These are phyloP conservation scores for Fomitiporia mediterranea DNA, from an alignment of 1,284 basidiomycete species.

Conservation along the genomic window DNA sequence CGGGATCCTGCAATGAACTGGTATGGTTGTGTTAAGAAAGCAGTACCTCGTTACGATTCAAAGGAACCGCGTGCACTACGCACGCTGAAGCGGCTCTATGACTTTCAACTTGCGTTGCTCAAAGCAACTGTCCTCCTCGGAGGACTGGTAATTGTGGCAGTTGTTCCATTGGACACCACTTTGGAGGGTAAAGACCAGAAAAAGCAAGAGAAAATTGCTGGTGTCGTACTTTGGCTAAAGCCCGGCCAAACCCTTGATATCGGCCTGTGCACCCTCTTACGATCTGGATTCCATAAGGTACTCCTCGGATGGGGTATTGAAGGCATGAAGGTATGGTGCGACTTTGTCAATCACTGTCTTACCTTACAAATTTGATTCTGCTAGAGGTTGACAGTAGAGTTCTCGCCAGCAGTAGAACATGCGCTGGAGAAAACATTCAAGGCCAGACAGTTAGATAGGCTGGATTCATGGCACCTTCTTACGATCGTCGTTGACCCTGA, in stretches of 20 bases:
- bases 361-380: not conserved
- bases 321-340: not conserved
- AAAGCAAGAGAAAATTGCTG: not conserved
- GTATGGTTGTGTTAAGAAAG: slow-evolving; percentile 21
- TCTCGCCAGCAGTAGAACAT: slow-evolving; percentile 8
- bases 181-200: not conserved
- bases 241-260: not conserved
- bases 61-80: not conserved
- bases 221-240: not conserved
- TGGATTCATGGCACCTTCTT: slow-evolving; percentile 22
- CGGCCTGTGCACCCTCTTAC: not conserved
- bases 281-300: not conserved
- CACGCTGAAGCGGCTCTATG: slow-evolving; percentile 20
- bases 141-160: not conserved
- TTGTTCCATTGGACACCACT: not conserved
- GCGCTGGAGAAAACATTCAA: slow-evolving; percentile 16
- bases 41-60: slow-evolving; percentile 18
- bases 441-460: slow-evolving; percentile 10
- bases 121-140: slow-evolving; percentile 6
- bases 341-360: not conserved
- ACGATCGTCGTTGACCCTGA: slow-evolving; percentile 21
- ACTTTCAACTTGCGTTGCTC: slow-evolving; percentile 8
- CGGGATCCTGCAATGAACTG: slow-evolving; percentile 26
- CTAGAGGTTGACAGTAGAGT: slow-evolving; percentile 1
- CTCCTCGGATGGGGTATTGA: slow-evolving; percentile 7